Conservation (phyloP, 371 early-diverging fungal genomes). For the Apophysomyces variabilis region DNA sequence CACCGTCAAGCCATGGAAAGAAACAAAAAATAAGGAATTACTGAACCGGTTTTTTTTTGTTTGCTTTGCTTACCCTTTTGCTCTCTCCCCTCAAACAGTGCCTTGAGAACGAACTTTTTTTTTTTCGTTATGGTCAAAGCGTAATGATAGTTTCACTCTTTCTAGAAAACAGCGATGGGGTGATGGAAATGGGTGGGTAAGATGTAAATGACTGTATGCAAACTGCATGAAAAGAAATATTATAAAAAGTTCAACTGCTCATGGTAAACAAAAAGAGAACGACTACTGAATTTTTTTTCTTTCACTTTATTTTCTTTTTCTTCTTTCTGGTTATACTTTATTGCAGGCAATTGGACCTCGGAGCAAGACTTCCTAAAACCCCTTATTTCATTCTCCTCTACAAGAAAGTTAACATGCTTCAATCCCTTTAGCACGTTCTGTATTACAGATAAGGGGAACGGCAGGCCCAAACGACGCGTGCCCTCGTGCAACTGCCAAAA, state of each 20-base stretch:
- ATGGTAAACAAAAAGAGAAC: no score
- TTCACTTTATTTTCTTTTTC: no score
- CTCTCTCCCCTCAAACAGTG: background rate
- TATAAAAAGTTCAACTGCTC: no score
- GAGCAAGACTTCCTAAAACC: background rate
- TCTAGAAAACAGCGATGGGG: no score
- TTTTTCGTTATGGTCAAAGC: constrained; percentile 2
- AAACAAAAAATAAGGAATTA: background rate
- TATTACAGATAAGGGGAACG: background rate
- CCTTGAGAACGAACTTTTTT: background rate
- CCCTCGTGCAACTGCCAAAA: constrained; percentile 6
- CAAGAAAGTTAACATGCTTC: constrained; percentile 5
- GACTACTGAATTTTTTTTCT: no score
- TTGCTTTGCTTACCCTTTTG: background rate
- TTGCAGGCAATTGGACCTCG: background rate
- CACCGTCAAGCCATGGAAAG: constrained; percentile 8
- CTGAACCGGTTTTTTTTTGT: background rate
- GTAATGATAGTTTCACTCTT: background rate
- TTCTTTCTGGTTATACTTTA: no score
- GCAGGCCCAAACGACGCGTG: constrained; percentile 8
- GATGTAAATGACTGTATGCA: no score
- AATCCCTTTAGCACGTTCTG: constrained; percentile 8
- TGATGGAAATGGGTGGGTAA: no score
- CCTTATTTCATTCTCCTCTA: constrained; percentile 12
- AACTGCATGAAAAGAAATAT: no score